Evolutionary conservation across 257 asterid species (phyloP).

Genomic region (Anisodus tanguticus): DNA sequence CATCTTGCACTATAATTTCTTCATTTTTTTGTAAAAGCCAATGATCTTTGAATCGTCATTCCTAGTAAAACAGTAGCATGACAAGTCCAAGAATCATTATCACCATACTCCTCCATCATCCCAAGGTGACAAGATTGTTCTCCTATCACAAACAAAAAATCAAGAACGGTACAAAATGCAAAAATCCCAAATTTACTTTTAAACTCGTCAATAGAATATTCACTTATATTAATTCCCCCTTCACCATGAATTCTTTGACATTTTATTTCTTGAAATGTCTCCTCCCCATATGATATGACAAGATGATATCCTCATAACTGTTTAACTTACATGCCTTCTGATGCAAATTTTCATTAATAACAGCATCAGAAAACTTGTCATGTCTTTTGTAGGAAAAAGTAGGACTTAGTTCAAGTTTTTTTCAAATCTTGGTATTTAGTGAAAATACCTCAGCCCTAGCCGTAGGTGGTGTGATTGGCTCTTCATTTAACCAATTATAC

Average conservation of each 20-base stretch:
- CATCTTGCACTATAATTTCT: slow-evolving; percentile 16
- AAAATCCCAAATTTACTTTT: slow-evolving; percentile 21
- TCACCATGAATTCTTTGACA: background rate
- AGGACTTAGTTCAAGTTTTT: no score
- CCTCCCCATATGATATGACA: slow-evolving; percentile 20
- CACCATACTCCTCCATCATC: slow-evolving; percentile 37
- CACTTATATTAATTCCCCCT: background rate
- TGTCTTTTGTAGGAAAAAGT: no score
- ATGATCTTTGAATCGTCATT: background rate
- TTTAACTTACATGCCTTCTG: background rate
- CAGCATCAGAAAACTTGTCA: background rate
- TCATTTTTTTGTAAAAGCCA: slow-evolving; percentile 15
- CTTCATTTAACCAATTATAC: background rate
- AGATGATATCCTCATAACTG: background rate
- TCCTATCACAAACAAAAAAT: no score
- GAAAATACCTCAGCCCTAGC: no score
- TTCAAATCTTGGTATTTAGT: no score
- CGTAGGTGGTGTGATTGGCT: background rate
- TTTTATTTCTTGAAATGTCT: slow-evolving; percentile 22
- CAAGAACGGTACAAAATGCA: no score
- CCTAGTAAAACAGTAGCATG: background rate
- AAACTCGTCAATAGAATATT: background rate
- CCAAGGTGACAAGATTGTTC: slow-evolving; percentile 24
- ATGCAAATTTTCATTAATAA: slow-evolving; percentile 24
- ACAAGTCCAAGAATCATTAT: slow-evolving; percentile 28